Evolutionary conservation across 495 filamentous ascomycete species (phyloP), one percentile per base, ranked within the genome.

Genomic region (Hypomontagnella monticulosa): DNA sequence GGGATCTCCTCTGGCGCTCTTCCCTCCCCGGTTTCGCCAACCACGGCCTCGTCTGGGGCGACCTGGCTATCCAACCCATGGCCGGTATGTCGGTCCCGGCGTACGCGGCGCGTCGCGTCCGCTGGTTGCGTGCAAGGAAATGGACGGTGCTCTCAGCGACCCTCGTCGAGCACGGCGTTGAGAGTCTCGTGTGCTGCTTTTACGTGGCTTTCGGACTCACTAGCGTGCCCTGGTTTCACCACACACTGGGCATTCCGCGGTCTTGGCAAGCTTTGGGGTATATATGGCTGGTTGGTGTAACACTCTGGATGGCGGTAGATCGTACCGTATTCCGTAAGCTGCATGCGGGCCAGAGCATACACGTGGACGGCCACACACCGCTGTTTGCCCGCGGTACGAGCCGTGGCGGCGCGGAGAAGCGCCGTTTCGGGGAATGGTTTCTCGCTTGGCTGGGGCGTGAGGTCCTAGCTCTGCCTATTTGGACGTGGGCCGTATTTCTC

Each of bases 111-210:
- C 88, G 96, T 12, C 86, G 96, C 4, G 87, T 94, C 0, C 85
- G 96, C 41, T 99, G 96, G 96, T 78, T 97, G 14, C 86, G 96
- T 0, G 96, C 97, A 3, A 83, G 96, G 30, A 99, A 98, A 72
- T 99, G 91, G 81, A 97, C 93, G 4, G 94, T 97, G 30, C 80
- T 90, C 14, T 80, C 89, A 0, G 96, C 96, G 0, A 97, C 96
- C 0, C 78, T 97, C 1, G 89, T 97, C n/a, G 96, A 99, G 67
- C 94, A 93, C 0, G 93, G 92, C 2, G 95, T 95, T 2, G 96
- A 98, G 76, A 90, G 88, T n/a, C 78, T 98, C 10, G 70, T 97
- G 0, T 95, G 92, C 75, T 92, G 87, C 12, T 72, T 88, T 1
- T 91, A 96, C 70, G 87, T 93, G 20, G 85, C 91, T 0, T 97